These are phyloP conservation scores for Puccinia hordei DNA, from an alignment of 1,284 basidiomycete species.

Conservation along the genomic window DNA sequence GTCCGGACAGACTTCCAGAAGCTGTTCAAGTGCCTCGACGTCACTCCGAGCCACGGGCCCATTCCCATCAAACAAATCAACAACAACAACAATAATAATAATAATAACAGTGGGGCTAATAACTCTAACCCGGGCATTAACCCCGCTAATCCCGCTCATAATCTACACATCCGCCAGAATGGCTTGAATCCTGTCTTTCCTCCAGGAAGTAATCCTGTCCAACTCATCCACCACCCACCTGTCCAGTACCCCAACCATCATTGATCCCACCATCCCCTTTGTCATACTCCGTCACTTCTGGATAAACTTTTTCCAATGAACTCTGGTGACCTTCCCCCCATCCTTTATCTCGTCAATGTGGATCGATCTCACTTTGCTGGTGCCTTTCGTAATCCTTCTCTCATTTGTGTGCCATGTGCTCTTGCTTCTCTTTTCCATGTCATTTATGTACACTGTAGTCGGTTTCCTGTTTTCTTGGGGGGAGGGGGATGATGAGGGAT, in stretches of 20 bases:
- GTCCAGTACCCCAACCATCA: background rate
- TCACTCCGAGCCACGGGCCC: slow-evolving; percentile 12
- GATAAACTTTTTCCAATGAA: background rate
- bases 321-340: background rate
- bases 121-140: background rate
- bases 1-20: slow-evolving; percentile 30
- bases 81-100: background rate
- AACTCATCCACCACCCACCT: background rate
- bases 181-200: background rate
- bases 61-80: background rate
- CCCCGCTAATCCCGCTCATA: background rate
- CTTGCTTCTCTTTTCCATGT: too few species aligned
- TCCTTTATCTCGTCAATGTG: too few species aligned
- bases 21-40: slow-evolving; percentile 32
- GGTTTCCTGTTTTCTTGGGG: too few species aligned
- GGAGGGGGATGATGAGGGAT: too few species aligned
- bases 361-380: too few species aligned
- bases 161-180: background rate
- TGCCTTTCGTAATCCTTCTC: too few species aligned
- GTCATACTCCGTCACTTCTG: background rate
- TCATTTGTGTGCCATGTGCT: too few species aligned
- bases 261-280: background rate
- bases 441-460: too few species aligned
- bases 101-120: too few species aligned
- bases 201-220: background rate